Evolutionary conservation across 2,329 filamentous ascomycete species (phyloP), one percentile per base, ranked within the genome.

Genomic region (Fonsecaea nubica): DNA sequence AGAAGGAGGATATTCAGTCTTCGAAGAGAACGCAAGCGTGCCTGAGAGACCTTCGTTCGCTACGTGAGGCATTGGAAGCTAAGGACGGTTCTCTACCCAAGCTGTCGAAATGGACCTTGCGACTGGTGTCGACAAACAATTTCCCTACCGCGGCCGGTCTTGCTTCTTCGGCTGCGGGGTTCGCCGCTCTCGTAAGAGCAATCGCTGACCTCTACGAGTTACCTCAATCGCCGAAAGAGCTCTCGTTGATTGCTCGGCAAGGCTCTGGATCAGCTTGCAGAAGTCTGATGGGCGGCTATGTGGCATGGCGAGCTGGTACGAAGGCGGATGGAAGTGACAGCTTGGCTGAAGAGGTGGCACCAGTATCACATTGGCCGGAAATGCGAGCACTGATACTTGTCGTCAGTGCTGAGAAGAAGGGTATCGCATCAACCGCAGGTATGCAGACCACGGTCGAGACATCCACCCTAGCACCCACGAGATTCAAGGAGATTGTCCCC

Each of bases 391-490:
- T 97, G 48, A 90, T 99, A 69, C 87, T 99, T 30, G 95, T 99
- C 2, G 94, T 91, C 62, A 94, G 90, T 65, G 93, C 93, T 0
- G 92, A 91, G 74, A 97, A 98, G 86, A 99, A 99, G 85, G 93
- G 92, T 67, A 93, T 99, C 33, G 91, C 90, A 62, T 95, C 91
- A 66, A 97, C 93, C 13, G 89, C 91, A 25, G 95, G 95, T 71
- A 99, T 99, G 95, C 96, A 99, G 81, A 92, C 93, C 76, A 99
- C 95, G 0, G 93, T 98, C 13, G 89, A 89, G 13, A 98, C 94
- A 2, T 96, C 92, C 1, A 87, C 89, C n/a, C 85, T 99, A 25
- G 98, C 98, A 82, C 82, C 88, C 71, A 87, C 89, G 72, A 87
- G 95, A 62, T 90, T 92, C 60, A 82, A 86, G 50, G 84, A 85